Base-by-base conservation (phyloP, 805 yeast genomes). In the Ogataea paradorogensis region DNA sequence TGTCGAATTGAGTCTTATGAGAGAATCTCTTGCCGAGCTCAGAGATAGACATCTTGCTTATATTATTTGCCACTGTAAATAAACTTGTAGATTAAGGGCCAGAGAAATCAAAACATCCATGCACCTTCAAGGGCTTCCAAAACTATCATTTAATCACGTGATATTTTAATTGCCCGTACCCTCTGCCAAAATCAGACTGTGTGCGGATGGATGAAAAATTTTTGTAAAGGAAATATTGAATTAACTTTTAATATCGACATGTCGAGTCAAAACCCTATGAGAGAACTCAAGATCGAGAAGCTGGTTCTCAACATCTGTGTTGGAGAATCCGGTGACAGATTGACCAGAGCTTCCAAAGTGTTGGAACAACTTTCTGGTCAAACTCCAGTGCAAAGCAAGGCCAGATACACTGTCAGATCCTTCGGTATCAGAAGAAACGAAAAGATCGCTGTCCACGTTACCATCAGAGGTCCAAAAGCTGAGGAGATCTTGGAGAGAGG, bases 371-470 rank as follows among this genome's bases (percentile, higher is more conserved):
- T 93, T 66, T 91, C 98, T 62, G 99, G 99, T 90, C 99, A 93
- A 80, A 93, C 99, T 66, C 99, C 99, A 73, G 99, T 93, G 64
- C 96, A 87, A 75, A 90, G 98, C 65, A 93, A 93, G 84, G 99
- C 99, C 66, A 87, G 99, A 81, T 93, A 93, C 88, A 93, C 99
- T 59, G 97, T 93, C 67, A 89, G 99, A 85, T 86, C 98, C 55
- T 93, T 93, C 76, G 96, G 97, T 84, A 93, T 93, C 83, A 90
- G 99, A 84, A 88, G 99, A 87, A 93, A 93, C 79, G 99, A 93
- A 78, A 91, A 93, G 84, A 93, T 93, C 69, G 88, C 99, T 58
- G 97, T 90, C 61, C 99, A 93, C 77, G 99, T 93, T 59, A 93
- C 99, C 71, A 81, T 93, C 74, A 89, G 99, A 82, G 99, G 99